Percentiles rank a stretch among this genome's conserved stretches.
phyloP scores from a whole-genome alignment of 2,329 filamentous ascomycete genomes.

The Alternaria ventricosa region DNA sequence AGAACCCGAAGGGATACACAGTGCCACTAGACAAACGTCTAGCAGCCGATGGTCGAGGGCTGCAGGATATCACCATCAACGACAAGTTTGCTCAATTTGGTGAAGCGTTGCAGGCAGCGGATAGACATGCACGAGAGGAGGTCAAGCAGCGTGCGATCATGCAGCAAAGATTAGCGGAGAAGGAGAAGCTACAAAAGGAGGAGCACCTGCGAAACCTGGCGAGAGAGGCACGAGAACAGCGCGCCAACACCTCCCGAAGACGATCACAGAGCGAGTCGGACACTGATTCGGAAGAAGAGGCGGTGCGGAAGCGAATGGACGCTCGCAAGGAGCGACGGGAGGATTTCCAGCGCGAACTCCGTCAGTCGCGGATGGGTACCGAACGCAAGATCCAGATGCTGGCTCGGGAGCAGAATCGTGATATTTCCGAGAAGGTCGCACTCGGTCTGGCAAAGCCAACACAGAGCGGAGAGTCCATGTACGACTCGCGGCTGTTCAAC shows the following conservation, averaged over 20 bases:
- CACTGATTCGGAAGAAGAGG: slow-evolving; percentile 67
- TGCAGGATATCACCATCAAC: slow-evolving; percentile 95
- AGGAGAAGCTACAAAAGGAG: slow-evolving; percentile 94
- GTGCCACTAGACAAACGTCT: slow-evolving; percentile 94
- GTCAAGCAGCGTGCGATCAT: slow-evolving; percentile 90
- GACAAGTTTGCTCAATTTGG: slow-evolving; percentile 98
- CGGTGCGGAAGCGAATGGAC: slow-evolving; percentile 76
- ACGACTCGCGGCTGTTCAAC: slow-evolving; percentile 94
- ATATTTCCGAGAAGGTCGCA: slow-evolving; percentile 96
- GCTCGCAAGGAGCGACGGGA: slow-evolving; percentile 77
- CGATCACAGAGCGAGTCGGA: slow-evolving; percentile 52
- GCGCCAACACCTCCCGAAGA: slow-evolving; percentile 57
- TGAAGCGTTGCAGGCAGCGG: slow-evolving; percentile 91
- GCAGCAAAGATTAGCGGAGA: slow-evolving; percentile 95
- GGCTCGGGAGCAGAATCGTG: slow-evolving; percentile 92
- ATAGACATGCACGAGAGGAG: slow-evolving; percentile 93
- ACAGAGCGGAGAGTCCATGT: slow-evolving; percentile 91
- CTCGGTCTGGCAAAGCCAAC: slow-evolving; percentile 94
- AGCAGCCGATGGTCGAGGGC: slow-evolving; percentile 86
- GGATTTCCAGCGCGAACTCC: slow-evolving; percentile 86
- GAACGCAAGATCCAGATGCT: slow-evolving; percentile 91
- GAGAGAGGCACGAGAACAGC: slow-evolving; percentile 88
- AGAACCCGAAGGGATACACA: slow-evolving; percentile 98
- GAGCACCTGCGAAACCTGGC: slow-evolving; percentile 87
- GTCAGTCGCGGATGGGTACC: slow-evolving; percentile 93